phyloP scores from a whole-genome alignment of 805 yeast genomes.

The Wilhelminamyces savonicus region DNA sequence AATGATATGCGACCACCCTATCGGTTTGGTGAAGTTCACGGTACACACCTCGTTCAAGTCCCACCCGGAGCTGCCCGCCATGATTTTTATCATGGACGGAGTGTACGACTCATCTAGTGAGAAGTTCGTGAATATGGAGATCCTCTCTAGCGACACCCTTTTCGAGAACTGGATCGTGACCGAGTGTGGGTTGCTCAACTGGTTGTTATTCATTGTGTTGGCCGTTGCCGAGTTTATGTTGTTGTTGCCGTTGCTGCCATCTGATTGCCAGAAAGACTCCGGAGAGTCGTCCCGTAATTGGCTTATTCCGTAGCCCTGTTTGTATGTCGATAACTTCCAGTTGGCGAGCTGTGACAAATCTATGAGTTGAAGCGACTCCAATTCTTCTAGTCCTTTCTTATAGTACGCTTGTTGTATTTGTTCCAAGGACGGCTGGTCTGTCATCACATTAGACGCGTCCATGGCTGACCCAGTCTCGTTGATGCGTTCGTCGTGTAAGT shows the following conservation, averaged over 20 bases:
- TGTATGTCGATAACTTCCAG: conserved; percentile 77
- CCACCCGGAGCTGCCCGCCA: conserved; percentile 68
- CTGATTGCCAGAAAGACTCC: conserved; percentile 86
- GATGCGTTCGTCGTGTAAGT: conserved; percentile 1
- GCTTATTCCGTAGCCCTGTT: conserved; percentile 65
- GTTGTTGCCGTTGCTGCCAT: conserved; percentile 48
- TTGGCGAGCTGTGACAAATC: conserved; percentile 79
- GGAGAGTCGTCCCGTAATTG: conserved; percentile 72
- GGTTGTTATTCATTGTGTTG: conserved; percentile 18
- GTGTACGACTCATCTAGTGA: conserved; percentile 86
- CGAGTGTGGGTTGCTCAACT: conserved; percentile 67
- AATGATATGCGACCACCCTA: conserved; percentile 71
- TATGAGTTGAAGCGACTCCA: conserved; percentile 52
- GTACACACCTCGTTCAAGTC: conserved; percentile 64
- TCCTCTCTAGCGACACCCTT: conserved; percentile 58
- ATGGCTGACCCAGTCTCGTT: conserved; percentile 1
- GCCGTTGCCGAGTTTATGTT: conserved; percentile 4
- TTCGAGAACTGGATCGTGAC: conserved; percentile 77
- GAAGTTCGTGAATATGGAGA: conserved; percentile 69
- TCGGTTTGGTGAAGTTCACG: conserved; percentile 55
- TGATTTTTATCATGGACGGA: conserved; percentile 59
- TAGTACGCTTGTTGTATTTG: conserved; percentile 36
- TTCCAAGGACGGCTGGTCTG: conserved; percentile 33
- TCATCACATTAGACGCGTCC: no score
- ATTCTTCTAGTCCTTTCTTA: conserved; percentile 43